phyloP scores from a whole-genome alignment of 202 grass and related monocot species.

The Panicum virgatum region DNA sequence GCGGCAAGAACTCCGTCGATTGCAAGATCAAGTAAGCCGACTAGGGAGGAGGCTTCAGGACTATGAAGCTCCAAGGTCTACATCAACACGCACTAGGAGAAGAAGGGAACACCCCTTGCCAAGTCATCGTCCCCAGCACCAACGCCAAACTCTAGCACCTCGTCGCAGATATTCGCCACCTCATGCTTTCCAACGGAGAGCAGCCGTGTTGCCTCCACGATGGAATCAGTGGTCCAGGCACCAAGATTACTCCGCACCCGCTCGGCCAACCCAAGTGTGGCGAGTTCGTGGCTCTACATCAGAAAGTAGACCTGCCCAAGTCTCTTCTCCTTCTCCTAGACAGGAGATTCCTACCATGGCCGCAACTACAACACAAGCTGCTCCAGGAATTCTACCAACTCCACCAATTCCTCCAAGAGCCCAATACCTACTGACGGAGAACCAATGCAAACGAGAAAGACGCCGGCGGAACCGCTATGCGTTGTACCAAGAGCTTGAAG shows the following conservation, averaged over 20 bases:
- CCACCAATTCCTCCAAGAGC: not conserved
- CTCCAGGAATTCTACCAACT: not conserved
- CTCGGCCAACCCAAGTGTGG: not conserved
- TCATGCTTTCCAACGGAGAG: not conserved
- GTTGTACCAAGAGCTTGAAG: not conserved
- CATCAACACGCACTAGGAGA: not conserved
- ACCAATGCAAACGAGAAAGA: not conserved
- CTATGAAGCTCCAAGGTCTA: not conserved
- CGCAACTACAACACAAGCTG: too few species aligned
- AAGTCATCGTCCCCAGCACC: not conserved
- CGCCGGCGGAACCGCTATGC: not conserved
- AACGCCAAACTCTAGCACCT: not conserved
- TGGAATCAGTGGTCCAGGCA: not conserved
- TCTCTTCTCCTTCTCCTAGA: not conserved
- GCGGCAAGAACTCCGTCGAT: not conserved
- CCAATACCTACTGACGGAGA: not conserved
- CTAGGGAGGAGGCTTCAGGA: not conserved
- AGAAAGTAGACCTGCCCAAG: not conserved
- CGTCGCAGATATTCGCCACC: not conserved
- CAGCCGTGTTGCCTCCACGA: rapidly evolving
- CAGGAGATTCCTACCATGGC: too few species aligned
- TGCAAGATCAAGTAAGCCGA: not conserved
- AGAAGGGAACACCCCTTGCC: not conserved
- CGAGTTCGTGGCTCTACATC: not conserved
- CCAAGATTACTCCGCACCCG: not conserved